Base-by-base conservation (phyloP, 805 yeast species). In the Yamadazyma sp. region DNA sequence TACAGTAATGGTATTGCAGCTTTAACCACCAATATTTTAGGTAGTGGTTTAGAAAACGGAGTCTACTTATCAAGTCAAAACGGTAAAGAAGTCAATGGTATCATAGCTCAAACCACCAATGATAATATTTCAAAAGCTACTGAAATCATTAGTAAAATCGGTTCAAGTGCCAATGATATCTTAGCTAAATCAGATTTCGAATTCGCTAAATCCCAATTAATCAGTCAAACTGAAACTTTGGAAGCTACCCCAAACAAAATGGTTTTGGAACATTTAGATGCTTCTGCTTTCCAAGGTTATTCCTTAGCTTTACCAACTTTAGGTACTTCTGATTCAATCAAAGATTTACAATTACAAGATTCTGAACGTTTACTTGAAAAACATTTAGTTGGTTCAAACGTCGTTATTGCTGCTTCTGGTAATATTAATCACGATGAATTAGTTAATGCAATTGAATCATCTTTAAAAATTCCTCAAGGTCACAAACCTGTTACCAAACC, bases 271-370 rank as follows among this genome's bases (percentile, higher is more conserved):
- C 94, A 85, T 65, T 73, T 85, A 69, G 77, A 80, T 55, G 76
- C 89, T 42, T 76, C 89, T 43, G 95, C 94, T 37, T 85, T 79
- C 82, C 95, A 85, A 69, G 86, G 87, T 55, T 80, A 86, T 53
- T 80, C 93, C 20, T 70, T 85, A 48, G 83, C 82, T 36, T 69
- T 85, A 57, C 93, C 95, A 61, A 70, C 75, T 27, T 70, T 73
- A 53, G 95, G 95, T 73, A 83, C 86, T 45, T 49, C 69, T 23
- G 93, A 83, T 44, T 69, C 86, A 31, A 50, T 85, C 29, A 60
- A 69, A 21, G 73, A 72, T 41, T 68, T 85, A 56, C 78, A 77
- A 45, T 44, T 70, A 30, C 61, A 66, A 52, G 95, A 85, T 62
- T 55, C 83, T 40, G 53, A 62, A 41, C 61, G 73, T 40, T 82